Percentiles rank a stretch among this genome's conserved stretches.
These are phyloP conservation scores for Sporothrix humicola DNA, from an alignment of 2,329 filamentous ascomycete species.

Conservation along the genomic window DNA sequence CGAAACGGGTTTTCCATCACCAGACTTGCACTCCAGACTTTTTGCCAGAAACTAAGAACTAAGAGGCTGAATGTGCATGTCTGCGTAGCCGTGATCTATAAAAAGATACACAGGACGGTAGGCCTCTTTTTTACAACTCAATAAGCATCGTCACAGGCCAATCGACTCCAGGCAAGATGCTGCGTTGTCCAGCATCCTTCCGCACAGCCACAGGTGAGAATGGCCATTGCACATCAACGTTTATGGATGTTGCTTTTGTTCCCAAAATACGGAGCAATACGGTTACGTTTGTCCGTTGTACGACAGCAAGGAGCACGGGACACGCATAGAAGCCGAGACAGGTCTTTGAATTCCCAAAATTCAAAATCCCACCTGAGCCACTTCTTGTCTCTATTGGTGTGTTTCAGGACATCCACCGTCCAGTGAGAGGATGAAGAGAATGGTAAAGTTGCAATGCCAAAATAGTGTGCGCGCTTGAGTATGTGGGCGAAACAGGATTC, in stretches of 20 bases:
- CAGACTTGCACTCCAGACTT: background rate
- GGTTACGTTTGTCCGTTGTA: background rate
- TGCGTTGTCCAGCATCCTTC: background rate
- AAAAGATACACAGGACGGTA: background rate
- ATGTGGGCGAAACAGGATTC: slow-evolving; percentile 13
- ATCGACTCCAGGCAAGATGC: too few relatives aligned
- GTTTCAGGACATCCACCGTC: background rate
- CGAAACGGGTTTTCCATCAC: background rate
- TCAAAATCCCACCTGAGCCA: background rate
- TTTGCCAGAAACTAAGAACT: background rate
- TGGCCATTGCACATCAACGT: background rate
- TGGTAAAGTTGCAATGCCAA: background rate
- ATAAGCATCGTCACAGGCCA: too few relatives aligned
- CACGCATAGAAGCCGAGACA: slow-evolving; percentile 8
- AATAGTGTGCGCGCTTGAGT: background rate
- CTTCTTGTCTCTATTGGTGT: slow-evolving; percentile 5
- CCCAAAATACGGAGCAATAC: background rate
- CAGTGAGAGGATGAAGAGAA: background rate
- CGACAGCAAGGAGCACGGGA: background rate
- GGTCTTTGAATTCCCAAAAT: background rate
- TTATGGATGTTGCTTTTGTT: background rate
- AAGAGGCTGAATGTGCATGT: background rate
- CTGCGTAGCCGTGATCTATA: background rate
- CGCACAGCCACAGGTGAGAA: slow-evolving; percentile 16
- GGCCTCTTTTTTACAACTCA: too few relatives aligned